Evolutionary conservation across 225 moss, liverwort and hornwort genomes (phyloP), one percentile per base, ranked within the genome.

Genomic region (Marchantia polymorpha): DNA sequence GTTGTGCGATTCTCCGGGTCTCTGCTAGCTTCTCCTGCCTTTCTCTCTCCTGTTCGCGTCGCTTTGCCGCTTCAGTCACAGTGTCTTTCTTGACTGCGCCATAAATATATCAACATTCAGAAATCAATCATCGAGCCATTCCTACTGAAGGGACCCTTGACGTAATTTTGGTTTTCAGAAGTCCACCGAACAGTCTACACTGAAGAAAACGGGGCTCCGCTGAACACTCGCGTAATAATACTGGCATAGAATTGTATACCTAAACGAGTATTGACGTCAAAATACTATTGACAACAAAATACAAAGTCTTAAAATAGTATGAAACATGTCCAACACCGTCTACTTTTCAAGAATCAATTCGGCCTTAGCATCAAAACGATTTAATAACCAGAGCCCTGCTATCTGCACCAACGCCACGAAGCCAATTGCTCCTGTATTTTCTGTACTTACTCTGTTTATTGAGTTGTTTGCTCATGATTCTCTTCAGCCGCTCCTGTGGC

Each of bases 391-490:
- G 39, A 39, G 39, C 39, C 39, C 39, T 39, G 39, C 39, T 39
- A 39, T 58, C 56, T 58, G 56, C 56, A 58, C 3, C 3, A 20
- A 58, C 56, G 56, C 56, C 56, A 20, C 39, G 39, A 39, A 39
- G 39, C 39, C 39, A 39, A 39, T 39, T 2, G 39, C 39, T 39
- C 39, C 39, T 39, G 3, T 5, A 39, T 39, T 39, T 39, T 52
- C 63, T 31, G 12, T 13, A 69, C 82, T 26, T 73, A 88, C 87
- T 99, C 84, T 99, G 99, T 83, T 93, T 99, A 79, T 86, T 99
- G 55, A 99, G 85, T 83, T 99, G 99, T 85, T 92, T 99, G 90
- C 93, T 95, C 95, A 95, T 99, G 61, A 99, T 99, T 51, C 99
- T 86, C 83, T 95, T 91, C 87, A 99, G 66, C 63, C 99, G 91